A percentile compares a stretch with the other conserved stretches of the same genome.
Evolutionary conservation across 345 rosid species (phyloP).

Genomic region (Citrus australasica): DNA sequence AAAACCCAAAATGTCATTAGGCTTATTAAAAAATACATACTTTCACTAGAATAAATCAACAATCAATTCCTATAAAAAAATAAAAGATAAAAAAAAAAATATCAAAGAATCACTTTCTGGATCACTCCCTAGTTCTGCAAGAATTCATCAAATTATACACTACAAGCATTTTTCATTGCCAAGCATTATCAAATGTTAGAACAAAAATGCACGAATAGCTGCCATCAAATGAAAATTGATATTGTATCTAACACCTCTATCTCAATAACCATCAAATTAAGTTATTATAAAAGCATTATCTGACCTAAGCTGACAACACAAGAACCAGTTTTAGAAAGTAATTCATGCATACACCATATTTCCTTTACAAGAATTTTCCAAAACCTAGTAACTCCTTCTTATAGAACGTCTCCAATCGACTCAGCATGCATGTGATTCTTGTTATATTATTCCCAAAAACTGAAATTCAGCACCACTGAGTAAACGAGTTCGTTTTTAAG

Average conservation of each 20-base stretch:
- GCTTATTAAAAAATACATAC: neutral
- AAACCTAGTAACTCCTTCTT: neutral
- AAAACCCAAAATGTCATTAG: neutral
- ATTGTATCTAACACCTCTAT: neutral
- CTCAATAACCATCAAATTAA: neutral
- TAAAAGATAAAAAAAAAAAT: neutral
- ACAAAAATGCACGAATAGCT: neutral
- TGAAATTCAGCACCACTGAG: neutral
- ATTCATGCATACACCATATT: neutral
- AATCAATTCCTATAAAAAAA: neutral
- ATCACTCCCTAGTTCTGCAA: neutral
- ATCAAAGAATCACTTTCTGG: neutral
- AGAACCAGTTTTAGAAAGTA: neutral
- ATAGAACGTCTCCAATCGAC: neutral
- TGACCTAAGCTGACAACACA: neutral
- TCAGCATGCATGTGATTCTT: neutral
- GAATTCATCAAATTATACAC: neutral
- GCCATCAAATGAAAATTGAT: neutral
- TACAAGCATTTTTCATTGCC: neutral
- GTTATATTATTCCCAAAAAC: neutral
- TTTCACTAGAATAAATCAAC: neutral
- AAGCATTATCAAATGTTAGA: neutral
- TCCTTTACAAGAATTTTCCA: neutral
- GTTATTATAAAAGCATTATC: neutral
- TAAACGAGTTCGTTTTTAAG: neutral